Base-by-base conservation (phyloP, 2,329 filamentous ascomycete genomes). In the Pyricularia sp. region DNA sequence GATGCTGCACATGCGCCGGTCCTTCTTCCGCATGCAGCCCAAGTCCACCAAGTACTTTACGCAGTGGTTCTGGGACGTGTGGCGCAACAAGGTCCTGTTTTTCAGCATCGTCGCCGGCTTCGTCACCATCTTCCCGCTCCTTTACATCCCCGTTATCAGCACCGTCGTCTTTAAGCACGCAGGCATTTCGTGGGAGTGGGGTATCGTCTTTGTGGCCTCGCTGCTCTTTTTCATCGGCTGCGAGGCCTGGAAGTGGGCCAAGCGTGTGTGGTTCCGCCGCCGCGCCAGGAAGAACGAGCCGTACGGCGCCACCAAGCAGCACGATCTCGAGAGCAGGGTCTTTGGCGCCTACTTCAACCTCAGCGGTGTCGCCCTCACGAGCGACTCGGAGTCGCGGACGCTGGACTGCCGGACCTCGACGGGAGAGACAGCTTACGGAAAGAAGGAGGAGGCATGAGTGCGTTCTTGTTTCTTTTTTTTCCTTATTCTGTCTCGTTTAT, bases 31-130 rank as follows among this genome's bases (percentile, higher is more conserved):
- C 72, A 88, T 90, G 84, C 83, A 88, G 71, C 33, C 55, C 30
- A 55, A 36, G 12, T 55, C 82, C 17, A 84, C 84, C 3, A 50
- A 50, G 42, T 50, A 50, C 73, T 82, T 85, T 71, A 85, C 83
- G 0, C 83, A 88, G 71, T 89, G 86, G 86, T 81, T 86, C 73
- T 72, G 81, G 69, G 85, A 88, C 72, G 81, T 89, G 63, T 88
- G 86, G 86, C 77, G 83, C 69, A 90, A 90, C 78, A 80, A 86
- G 74, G 88, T 90, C 78, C 77, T 87, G 23, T 87, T 87, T 79
- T 86, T 79, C 77, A 80, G 84, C 33, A 81, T 87, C 71, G 71
- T 75, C 25, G 68, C 77, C 50, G 78, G 78, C 36, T 73, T 73
- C 55, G 55, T 78, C 31, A 75, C 75, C 31, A 74, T 78, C 14